Percentiles rank a stretch among this genome's conserved stretches.
phyloP scores from a whole-genome alignment of 2,329 filamentous ascomycete genomes.

The Beauveria caledonica region DNA sequence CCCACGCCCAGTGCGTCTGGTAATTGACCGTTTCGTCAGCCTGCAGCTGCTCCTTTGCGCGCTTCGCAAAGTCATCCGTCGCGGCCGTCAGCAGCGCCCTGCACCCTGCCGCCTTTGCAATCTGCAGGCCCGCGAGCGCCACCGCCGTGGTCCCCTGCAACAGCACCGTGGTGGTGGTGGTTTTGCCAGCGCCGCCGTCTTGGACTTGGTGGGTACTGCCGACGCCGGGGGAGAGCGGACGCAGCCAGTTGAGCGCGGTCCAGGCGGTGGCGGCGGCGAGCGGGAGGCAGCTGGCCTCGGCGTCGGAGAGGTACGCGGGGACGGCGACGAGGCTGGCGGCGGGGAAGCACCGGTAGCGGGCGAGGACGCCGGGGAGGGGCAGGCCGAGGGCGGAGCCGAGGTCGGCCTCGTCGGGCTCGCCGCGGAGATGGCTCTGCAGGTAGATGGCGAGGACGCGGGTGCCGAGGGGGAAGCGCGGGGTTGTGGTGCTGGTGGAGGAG shows the following conservation, averaged over 20 bases:
- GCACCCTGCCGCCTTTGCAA: conserved; percentile 43
- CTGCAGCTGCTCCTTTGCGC: conserved; percentile 37
- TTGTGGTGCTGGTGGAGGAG: conserved; percentile 21
- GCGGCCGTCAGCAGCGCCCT: conserved; percentile 46
- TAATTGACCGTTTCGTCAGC: conserved; percentile 48
- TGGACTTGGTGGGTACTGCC: conserved; percentile 14
- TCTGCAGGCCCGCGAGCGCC: conserved; percentile 42
- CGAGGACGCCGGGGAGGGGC: conserved; percentile 49
- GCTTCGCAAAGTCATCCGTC: conserved; percentile 41
- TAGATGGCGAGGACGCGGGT: conserved; percentile 63
- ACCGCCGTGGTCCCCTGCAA: conserved; percentile 50
- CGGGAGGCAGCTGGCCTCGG: conserved; percentile 52
- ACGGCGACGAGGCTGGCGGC: conserved; percentile 45
- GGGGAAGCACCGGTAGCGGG: conserved; percentile 52
- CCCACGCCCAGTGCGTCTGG: conserved; percentile 42
- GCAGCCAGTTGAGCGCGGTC: conserved; percentile 56
- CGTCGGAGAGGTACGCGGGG: conserved; percentile 48
- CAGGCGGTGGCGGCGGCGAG: conserved; percentile 56
- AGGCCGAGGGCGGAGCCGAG: conserved; percentile 52
- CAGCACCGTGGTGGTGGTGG: conserved; percentile 32
- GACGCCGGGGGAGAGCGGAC: conserved; percentile 38
- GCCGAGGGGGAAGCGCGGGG: conserved; percentile 39
- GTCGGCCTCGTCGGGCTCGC: conserved; percentile 48
- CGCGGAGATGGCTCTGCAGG: conserved; percentile 46
- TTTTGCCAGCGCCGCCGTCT: conserved; percentile 28